Evolutionary conservation across 1,139 yeast genomes (phyloP), one percentile per base, ranked within the genome.

Genomic region (Wickerhamomyces sp.): DNA sequence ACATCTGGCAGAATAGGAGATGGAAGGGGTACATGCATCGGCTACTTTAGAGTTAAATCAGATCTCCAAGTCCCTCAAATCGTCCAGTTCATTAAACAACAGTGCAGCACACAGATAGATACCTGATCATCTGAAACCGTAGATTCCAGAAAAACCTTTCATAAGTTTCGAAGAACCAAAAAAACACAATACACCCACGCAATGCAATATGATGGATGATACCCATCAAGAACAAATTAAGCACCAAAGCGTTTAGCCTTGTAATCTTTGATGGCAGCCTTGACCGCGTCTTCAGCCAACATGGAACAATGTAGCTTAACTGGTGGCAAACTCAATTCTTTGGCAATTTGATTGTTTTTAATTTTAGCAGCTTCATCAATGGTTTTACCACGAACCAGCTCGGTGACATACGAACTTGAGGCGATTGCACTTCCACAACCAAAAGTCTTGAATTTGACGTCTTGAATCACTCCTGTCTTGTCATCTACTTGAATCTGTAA

Each of bases 391-490:
- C 94, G 86, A 53, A 93, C 96, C 51, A 93, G 76, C 65, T 91
- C 97, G 2, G 99, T 93, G 58, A 94, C 94, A 65, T 87, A 93
- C 1, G 96, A 87, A 10, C 95, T 85, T 7, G 95, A 86, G 9
- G 99, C 99, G 65, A 93, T 93, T 49, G 99, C 99, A 4, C 95
- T 84, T 41, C 99, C 99, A 67, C 99, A 93, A 26, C 99, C 99
- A 71, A 93, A 93, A 9, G 99, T 93, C 78, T 93, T 93, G 71
- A 93, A 93, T 69, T 90, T 93, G 55, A 93, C 99, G 65, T 93
- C 96, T 65, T 87, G 81, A 60, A 93, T 93, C 48, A 87, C 75
- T 2, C 99, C 99, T 33, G 95, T 82, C 47, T 78, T 83, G 58
- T 90, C 98, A 57, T 84, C 84, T 15, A 93, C 99, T 63, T 91